Evolutionary conservation across 306 rosid species (phyloP).

Genomic region (Medicago lupulina): DNA sequence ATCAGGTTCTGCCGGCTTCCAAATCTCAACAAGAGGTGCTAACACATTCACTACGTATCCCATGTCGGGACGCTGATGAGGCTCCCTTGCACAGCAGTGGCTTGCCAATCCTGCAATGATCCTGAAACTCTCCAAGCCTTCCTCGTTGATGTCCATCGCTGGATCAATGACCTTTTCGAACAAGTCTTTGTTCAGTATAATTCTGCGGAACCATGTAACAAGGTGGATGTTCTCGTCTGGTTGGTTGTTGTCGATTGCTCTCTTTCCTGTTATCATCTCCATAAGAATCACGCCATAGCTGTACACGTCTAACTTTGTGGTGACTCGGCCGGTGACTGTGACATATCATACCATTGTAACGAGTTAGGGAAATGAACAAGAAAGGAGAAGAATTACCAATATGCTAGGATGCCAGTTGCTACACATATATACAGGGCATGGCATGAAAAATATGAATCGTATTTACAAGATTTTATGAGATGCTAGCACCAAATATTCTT

Average conservation of each 20-base stretch:
- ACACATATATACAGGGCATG: neutral
- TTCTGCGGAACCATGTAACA: slow-evolving; percentile 89
- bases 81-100: slow-evolving; percentile 83
- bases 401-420: slow-evolving; percentile 19
- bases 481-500: neutral
- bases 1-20: slow-evolving; percentile 73
- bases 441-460: neutral
- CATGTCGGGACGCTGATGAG: slow-evolving; percentile 89
- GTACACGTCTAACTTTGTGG: slow-evolving; percentile 83
- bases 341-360: slow-evolving; percentile 40
- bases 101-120: slow-evolving; percentile 80
- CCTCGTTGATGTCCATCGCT: slow-evolving; percentile 59
- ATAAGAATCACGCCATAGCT: slow-evolving; percentile 93
- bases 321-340: slow-evolving; percentile 90
- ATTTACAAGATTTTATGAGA: too few relatives aligned
- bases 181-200: slow-evolving; percentile 55
- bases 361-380: slow-evolving; percentile 19
- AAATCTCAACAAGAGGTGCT: slow-evolving; percentile 75
- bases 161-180: slow-evolving; percentile 67
- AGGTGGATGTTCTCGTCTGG: slow-evolving; percentile 86
- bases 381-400: neutral
- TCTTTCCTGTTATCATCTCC: slow-evolving; percentile 88
- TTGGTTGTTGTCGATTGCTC: slow-evolving; percentile 76
- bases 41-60: slow-evolving; percentile 80
- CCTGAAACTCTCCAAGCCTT: slow-evolving; percentile 55